Conservation (phyloP, 192 early-diverging fungal species). For the Coemansia sp. region DNA sequence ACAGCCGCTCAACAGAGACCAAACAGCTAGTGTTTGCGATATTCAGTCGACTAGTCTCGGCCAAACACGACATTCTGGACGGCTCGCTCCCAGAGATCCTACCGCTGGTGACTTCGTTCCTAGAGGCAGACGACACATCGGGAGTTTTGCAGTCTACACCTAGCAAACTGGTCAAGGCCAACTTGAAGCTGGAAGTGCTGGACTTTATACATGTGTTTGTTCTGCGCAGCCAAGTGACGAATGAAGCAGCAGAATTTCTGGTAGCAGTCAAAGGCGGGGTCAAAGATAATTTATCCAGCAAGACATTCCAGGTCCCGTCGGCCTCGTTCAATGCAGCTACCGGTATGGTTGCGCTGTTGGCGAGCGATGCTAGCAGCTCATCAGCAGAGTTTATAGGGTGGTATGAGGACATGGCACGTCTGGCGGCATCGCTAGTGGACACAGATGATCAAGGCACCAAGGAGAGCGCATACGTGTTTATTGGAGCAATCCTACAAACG, state of each 20-base stretch:
- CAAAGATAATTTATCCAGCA: slow-evolving; percentile 20
- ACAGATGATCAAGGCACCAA: slow-evolving; percentile 19
- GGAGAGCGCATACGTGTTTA: slow-evolving; percentile 16
- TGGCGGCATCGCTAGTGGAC: slow-evolving; percentile 3
- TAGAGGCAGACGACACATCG: slow-evolving; percentile 26
- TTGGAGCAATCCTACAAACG: slow-evolving; percentile 15
- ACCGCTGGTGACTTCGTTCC: slow-evolving; percentile 18
- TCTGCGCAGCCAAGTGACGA: slow-evolving; percentile 10
- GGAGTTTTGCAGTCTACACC: slow-evolving; percentile 31
- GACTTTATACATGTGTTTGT: slow-evolving; percentile 30
- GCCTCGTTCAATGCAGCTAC: slow-evolving; percentile 17
- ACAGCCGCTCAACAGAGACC: slow-evolving; percentile 41
- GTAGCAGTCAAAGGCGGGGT: slow-evolving; percentile 17
- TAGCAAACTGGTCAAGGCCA: slow-evolving; percentile 34
- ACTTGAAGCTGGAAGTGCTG: slow-evolving; percentile 43
- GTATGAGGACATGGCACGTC: slow-evolving; percentile 16
- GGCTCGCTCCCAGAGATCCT: slow-evolving; percentile 12
- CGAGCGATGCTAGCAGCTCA: slow-evolving; percentile 8
- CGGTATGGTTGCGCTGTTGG: slow-evolving; percentile 19
- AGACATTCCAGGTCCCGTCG: slow-evolving; percentile 25
- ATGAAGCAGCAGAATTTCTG: slow-evolving; percentile 21
- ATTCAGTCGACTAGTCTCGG: slow-evolving; percentile 18
- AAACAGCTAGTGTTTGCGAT: slow-evolving; percentile 48
- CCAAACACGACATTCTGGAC: slow-evolving; percentile 19
- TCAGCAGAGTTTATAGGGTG: slow-evolving; percentile 17